phyloP scores from a whole-genome alignment of 1,284 basidiomycete species.

The Chiua sp. region DNA sequence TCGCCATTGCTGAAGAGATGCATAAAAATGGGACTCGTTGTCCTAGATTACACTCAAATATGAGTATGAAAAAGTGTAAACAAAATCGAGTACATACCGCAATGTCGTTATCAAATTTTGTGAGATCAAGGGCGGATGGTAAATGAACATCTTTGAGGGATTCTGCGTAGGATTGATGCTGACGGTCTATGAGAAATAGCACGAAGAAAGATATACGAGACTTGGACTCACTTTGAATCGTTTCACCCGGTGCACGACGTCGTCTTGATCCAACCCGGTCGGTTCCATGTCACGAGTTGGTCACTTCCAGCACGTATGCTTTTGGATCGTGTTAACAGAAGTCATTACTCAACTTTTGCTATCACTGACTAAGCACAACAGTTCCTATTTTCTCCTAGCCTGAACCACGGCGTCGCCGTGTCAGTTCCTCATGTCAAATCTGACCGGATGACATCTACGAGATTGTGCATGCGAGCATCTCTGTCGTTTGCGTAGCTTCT shows the following conservation, averaged over 20 bases:
- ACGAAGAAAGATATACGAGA: neutral
- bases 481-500: no score
- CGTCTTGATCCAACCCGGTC: constrained; percentile 19
- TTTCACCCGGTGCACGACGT: constrained; percentile 40
- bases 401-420: no score
- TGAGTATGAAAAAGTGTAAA: neutral
- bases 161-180: constrained; percentile 78
- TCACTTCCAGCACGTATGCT: no score
- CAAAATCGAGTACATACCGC: constrained; percentile 44
- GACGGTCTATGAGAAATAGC: neutral
- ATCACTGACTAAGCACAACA: no score
- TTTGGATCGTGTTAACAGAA: no score
- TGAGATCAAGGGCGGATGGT: constrained; percentile 63
- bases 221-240: constrained; percentile 47
- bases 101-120: constrained; percentile 65
- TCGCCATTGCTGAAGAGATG: constrained; percentile 71
- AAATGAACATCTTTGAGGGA: constrained; percentile 74
- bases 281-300: constrained; percentile 1
- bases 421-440: no score
- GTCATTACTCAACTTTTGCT: no score
- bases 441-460: no score
- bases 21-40: constrained; percentile 74
- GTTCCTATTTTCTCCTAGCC: no score
- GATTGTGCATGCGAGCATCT: no score
- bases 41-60: constrained; percentile 49